A percentile compares a stretch with the other conserved stretches of the same genome.
These are phyloP conservation scores for Nitzschia palea DNA, from an alignment of 108 stramenopile genomes.

Conservation along the genomic window DNA sequence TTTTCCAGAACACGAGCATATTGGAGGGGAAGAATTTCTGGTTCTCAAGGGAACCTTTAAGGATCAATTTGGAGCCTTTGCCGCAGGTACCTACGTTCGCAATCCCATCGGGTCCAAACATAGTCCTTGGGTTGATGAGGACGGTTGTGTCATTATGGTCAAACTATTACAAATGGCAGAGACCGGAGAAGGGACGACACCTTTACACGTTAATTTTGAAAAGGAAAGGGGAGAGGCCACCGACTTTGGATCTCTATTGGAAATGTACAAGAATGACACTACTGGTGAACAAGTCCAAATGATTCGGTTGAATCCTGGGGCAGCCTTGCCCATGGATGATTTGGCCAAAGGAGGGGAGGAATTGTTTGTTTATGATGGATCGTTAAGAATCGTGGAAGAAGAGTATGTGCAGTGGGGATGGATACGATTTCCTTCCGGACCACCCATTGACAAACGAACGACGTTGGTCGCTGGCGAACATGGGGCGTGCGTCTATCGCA, in stretches of 20 bases:
- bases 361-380: constrained; percentile 33
- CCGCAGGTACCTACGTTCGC: constrained; percentile 42
- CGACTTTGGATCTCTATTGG: constrained; percentile 22
- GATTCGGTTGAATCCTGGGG: constrained; percentile 18
- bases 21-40: constrained; percentile 54
- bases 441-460: constrained; percentile 6
- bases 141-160: constrained; percentile 49
- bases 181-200: constrained; percentile 31
- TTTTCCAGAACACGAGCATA: constrained; percentile 45
- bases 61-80: constrained; percentile 47
- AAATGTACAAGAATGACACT: constrained; percentile 32
- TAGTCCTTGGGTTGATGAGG: constrained; percentile 46
- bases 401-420: constrained; percentile 37
- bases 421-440: constrained; percentile 33
- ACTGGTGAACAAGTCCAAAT: constrained; percentile 41
- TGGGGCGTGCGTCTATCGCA: constrained; percentile 33
- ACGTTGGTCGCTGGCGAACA: constrained; percentile 19
- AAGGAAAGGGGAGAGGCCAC: constrained; percentile 7
- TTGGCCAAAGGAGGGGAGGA: constrained; percentile 25
- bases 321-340: constrained; percentile 19
- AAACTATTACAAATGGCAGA: constrained; percentile 49
- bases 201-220: constrained; percentile 29
- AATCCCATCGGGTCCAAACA: constrained; percentile 42
- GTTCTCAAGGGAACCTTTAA: constrained; percentile 46
- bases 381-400: background rate